phyloP scores from a whole-genome alignment of 257 asterid species.

The Solanum ossicruentum region DNA sequence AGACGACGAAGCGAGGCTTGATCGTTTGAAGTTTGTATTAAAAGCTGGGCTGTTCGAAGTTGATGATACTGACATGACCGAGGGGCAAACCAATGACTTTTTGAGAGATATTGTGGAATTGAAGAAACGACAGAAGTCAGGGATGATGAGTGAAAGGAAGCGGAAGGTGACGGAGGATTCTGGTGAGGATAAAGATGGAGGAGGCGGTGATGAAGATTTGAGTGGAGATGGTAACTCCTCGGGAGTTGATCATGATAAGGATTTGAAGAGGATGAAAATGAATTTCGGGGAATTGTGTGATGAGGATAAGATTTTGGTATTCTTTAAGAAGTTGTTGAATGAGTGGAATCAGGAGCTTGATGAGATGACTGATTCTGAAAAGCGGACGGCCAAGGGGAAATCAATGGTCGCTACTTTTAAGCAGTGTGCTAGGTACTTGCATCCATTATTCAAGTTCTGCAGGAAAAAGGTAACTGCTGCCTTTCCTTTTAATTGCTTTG shows the following conservation, averaged over 20 bases:
- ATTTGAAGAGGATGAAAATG: slow-evolving; percentile 70
- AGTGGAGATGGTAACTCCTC: slow-evolving; percentile 70
- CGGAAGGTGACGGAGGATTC: slow-evolving; percentile 54
- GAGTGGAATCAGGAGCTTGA: slow-evolving; percentile 92
- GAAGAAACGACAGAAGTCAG: slow-evolving; percentile 86
- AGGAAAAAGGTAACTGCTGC: slow-evolving; percentile 60
- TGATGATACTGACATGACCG: slow-evolving; percentile 90
- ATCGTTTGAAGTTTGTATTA: slow-evolving; percentile 57
- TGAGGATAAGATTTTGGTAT: slow-evolving; percentile 94
- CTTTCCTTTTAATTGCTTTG: neutral
- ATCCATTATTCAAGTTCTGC: slow-evolving; percentile 88
- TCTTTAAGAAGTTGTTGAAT: slow-evolving; percentile 76
- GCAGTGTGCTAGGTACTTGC: slow-evolving; percentile 91
- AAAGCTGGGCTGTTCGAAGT: slow-evolving; percentile 83
- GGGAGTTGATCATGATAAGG: slow-evolving; percentile 70
- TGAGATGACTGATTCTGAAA: slow-evolving; percentile 78
- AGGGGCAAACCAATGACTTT: slow-evolving; percentile 93
- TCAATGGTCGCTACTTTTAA: slow-evolving; percentile 86
- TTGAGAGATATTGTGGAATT: slow-evolving; percentile 79
- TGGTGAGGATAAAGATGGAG: slow-evolving; percentile 76
- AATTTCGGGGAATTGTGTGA: slow-evolving; percentile 69
- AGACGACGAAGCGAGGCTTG: slow-evolving; percentile 77
- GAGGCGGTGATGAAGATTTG: slow-evolving; percentile 65
- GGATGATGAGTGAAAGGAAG: slow-evolving; percentile 68
- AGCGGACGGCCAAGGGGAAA: slow-evolving; percentile 96